Evolutionary conservation across 2,329 filamentous ascomycete species (phyloP), one percentile per base, ranked within the genome.

Genomic region (Trichoderma cornu-damae): DNA sequence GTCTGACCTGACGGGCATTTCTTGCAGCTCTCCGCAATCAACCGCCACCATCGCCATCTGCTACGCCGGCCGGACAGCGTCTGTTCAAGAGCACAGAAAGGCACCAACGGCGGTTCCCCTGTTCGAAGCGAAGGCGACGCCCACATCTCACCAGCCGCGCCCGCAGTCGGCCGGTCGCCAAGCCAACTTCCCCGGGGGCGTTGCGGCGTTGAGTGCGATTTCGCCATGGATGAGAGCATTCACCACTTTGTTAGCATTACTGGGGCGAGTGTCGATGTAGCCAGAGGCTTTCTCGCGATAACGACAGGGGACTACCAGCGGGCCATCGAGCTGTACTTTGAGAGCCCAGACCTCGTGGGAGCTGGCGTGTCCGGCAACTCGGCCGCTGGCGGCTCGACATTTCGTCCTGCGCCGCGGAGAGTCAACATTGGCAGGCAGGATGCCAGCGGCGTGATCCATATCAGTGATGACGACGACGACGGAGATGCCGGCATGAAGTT

Each of bases 241-340:
- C 82, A 83, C 62, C 84, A 85, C 67, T 96, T 99, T 71, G 84
- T 85, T 67, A 79, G 81, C 73, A 88, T 99, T 70, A 97, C 94
- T 37, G 87, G 85, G 64, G 83, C 88, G 59, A 84, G 80, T 61
- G 80, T 86, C 26, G 79, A 86, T 63, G 84, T 92, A 61, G 94
- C 93, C 28, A 82, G 84, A 61, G 87, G 89, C 64, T 96, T 95
- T 72, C 82, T 97, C 47, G 82, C 88, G 65, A 82, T 99, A 69
- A 86, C 91, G n/a, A 88, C 90, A 64, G 86, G 86, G 66, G 87
- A 96, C 69, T 77, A 93, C 51, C 85, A 90, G 72, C 88, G 93
- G 67, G 94, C 94, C 24, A 86, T 96, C 65, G 85, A 90, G 67
- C 84, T 97, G 11, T 99, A 86, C 75, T 97, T 90, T 72, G 90